phyloP scores from a whole-genome alignment of 2,329 filamentous ascomycete genomes.

The Neobulgaria alba region DNA sequence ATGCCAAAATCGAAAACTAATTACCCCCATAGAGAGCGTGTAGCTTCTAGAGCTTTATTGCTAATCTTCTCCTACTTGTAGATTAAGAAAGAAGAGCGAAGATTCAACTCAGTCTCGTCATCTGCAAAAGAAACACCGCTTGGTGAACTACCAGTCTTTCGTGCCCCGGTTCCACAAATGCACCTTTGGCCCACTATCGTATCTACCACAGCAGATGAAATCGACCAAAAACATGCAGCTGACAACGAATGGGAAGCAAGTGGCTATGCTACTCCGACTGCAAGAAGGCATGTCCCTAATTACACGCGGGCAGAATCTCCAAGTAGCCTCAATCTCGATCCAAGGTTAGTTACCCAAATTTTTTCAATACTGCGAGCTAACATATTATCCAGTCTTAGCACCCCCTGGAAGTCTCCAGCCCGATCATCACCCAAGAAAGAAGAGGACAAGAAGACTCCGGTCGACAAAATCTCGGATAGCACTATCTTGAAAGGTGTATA shows the following conservation, averaged over 20 bases:
- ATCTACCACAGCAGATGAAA: constrained; percentile 8
- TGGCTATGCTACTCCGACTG: constrained; percentile 24
- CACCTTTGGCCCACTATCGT: constrained; percentile 20
- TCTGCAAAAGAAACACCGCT: neutral
- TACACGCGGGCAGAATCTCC: constrained; percentile 14
- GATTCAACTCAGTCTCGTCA: neutral
- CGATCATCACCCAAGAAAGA: constrained; percentile 6
- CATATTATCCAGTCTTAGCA: constrained; percentile 15
- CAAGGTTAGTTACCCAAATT: constrained; percentile 13
- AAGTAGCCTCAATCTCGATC: constrained; percentile 11
- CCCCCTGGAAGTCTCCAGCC: constrained; percentile 20
- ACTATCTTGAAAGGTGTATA: constrained; percentile 57
- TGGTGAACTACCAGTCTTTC: constrained; percentile 17
- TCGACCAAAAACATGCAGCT: constrained; percentile 4
- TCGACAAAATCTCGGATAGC: constrained; percentile 22
- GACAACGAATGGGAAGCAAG: constrained; percentile 15
- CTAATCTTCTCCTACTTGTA: too few relatives aligned
- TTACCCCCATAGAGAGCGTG: too few relatives aligned
- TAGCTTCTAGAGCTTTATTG: too few relatives aligned
- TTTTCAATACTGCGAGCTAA: neutral
- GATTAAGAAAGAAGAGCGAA: neutral
- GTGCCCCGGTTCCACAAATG: constrained; percentile 27
- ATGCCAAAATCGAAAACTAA: too few relatives aligned
- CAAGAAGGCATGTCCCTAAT: constrained; percentile 19
- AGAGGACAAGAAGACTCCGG: constrained; percentile 11